These are phyloP conservation scores for Diospyros kaki DNA, from an alignment of 148 eudicot species.

Conservation along the genomic window DNA sequence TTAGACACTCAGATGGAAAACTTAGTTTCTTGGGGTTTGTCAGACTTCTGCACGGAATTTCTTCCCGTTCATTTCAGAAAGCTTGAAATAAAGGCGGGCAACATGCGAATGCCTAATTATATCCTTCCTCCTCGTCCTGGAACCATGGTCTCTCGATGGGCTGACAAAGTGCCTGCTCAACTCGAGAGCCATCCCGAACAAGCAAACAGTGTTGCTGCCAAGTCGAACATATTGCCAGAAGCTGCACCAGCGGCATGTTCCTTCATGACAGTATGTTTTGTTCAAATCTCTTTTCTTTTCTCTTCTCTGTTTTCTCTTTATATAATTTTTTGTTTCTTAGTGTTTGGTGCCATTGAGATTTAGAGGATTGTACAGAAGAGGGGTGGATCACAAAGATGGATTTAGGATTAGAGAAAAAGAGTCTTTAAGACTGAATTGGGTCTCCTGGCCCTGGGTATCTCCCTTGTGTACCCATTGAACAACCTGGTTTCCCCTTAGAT, in stretches of 20 bases:
- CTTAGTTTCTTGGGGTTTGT: slow-evolving; percentile 93
- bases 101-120: background rate
- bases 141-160: background rate
- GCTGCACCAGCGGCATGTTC: slow-evolving; percentile 10
- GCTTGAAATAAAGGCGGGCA: slow-evolving; percentile 27
- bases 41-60: slow-evolving; percentile 78
- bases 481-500: slow-evolving; percentile 4
- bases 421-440: slow-evolving; percentile 3
- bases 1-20: slow-evolving; percentile 88
- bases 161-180: slow-evolving; percentile 1
- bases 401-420: background rate
- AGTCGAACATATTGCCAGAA: background rate
- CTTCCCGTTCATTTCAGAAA: slow-evolving; percentile 72
- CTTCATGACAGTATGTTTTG: slow-evolving; percentile 1
- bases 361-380: slow-evolving; percentile 49
- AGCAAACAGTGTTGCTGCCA: background rate
- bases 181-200: background rate
- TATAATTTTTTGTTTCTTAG: slow-evolving; percentile 3
- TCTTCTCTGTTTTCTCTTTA: background rate
- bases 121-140: background rate
- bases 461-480: slow-evolving; percentile 16
- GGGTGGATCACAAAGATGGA: slow-evolving; percentile 13
- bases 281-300: slow-evolving; percentile 1
- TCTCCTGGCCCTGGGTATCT: slow-evolving; percentile 16
- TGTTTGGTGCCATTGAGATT: slow-evolving; percentile 21